Evolutionary conservation across 1,284 basidiomycete species (phyloP).

Genomic region (Cutaneotrichosporon mucoides): DNA sequence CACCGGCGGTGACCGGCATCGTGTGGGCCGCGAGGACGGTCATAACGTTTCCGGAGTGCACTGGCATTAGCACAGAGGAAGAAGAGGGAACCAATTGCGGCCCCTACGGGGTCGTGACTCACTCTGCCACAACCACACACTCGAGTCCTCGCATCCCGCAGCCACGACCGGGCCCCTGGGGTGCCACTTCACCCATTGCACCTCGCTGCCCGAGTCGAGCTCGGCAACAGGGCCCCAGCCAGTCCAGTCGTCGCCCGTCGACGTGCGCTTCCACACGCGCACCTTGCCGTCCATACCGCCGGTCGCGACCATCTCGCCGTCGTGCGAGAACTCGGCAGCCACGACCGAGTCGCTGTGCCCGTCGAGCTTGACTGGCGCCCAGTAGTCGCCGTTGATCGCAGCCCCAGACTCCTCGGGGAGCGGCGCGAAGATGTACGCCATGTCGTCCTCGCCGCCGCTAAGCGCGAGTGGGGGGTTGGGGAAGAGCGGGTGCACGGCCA

Average conservation of each 20-base stretch:
- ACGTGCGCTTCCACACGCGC: slow-evolving; percentile 78
- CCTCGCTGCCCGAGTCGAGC: slow-evolving; percentile 89
- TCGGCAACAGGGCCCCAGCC: slow-evolving; percentile 90
- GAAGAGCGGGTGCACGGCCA: slow-evolving; percentile 66
- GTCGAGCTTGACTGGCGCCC: slow-evolving; percentile 72
- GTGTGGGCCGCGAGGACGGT: slow-evolving; percentile 92
- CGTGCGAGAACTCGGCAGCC: slow-evolving; percentile 70
- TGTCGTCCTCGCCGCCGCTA: slow-evolving; percentile 92
- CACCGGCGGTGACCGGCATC: slow-evolving; percentile 76
- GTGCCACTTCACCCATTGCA: slow-evolving; percentile 95
- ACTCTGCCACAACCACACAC: slow-evolving; percentile 98
- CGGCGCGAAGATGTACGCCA: slow-evolving; percentile 76
- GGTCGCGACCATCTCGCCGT: slow-evolving; percentile 88
- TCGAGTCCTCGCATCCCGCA: slow-evolving; percentile 88
- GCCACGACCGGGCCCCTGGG: slow-evolving; percentile 85
- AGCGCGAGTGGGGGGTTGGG: slow-evolving; percentile 79
- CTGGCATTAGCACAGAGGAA: slow-evolving; percentile 49
- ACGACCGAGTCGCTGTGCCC: slow-evolving; percentile 93
- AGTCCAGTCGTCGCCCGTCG: slow-evolving; percentile 63
- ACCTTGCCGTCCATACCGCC: slow-evolving; percentile 97
- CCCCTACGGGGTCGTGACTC: slow-evolving; percentile 14
- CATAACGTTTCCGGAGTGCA: slow-evolving; percentile 90
- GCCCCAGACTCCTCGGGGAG: slow-evolving; percentile 26
- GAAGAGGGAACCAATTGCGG: no score
- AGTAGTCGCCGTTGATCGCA: slow-evolving; percentile 58